Evolutionary conservation across 1,284 basidiomycete species (phyloP), one percentile per base, ranked within the genome.

Genomic region (Malassezia cuniculi): DNA sequence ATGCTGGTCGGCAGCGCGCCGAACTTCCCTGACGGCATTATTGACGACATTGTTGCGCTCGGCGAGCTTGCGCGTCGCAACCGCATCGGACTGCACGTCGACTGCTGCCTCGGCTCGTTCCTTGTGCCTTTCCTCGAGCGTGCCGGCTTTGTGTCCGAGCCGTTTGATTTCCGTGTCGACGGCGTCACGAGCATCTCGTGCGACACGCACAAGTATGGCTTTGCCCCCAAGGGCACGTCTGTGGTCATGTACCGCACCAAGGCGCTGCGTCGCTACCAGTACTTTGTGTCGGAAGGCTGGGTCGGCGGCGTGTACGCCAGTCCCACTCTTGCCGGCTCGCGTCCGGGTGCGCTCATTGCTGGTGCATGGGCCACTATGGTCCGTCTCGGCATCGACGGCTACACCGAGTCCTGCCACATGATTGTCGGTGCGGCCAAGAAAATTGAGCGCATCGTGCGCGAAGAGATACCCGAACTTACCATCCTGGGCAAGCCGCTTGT

Each of bases 301-400:
- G 47, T 61, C 5, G 66, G 66, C 15, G 66, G 66, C 22, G 64
- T 68, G 9, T 68, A 67, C 34, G 57, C 58, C 17, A 57, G 55
- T 5, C 62, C 54, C 11, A 59, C 48, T 5, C 58, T 55, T 6
- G 38, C 38, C 12, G 58, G 46, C 11, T 57, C 38, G 37, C 82
- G 89, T 30, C 85, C 89, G 0, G 90, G 90, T 7, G 79, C 85
- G 0, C 71, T 95, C 42, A 82, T 97, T 46, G 90, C 90, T 9
- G 90, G 85, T 29, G 81, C 86, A 12, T 97, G 89, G 87, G 86
- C 90, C 3, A 85, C 85, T 1, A 79, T 95, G 79, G 82, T 90
- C 60, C 78, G 83, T 65, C 80, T 93, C 71, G 90, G 90, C 19
- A 74, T 79, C 44, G 75, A 81, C 78, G 93, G 93, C 11, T 97